Base-by-base conservation (phyloP, 495 filamentous ascomycete genomes). In the Chaetomium fimeti region DNA sequence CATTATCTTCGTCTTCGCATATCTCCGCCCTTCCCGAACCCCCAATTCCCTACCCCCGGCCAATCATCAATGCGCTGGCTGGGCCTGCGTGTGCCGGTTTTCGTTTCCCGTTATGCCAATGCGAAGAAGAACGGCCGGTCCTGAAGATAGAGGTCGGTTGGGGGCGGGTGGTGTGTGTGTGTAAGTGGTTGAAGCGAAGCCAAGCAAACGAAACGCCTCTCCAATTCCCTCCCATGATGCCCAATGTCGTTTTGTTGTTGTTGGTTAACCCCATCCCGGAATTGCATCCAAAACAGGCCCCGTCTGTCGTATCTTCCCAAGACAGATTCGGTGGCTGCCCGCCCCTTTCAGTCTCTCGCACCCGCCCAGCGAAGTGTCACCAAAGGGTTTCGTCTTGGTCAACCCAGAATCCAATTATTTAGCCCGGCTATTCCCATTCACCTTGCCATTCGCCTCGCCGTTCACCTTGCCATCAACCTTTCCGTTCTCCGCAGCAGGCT, bases 291-390 rank as follows among this genome's bases (percentile, higher is more conserved):
- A 49, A 49, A 49, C 45, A 20, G 20, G 45, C 45, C 45, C 9
- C 24, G 45, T 49, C 38, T 43, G 38, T 40, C 32, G 16, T 58
- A 8, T 45, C 55, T 58, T 58, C 55, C 55, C 55, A 43, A 58
- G 36, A 58, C 53, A 56, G 53, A 56, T 15, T 18, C n/a, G 8
- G n/a, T 25, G 12, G 12, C 16, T 55, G 27, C 52, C 27, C 5
- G 15, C 7, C 28, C 27, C 24, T 45, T 27, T 29, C 22, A 8
- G 29, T 43, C 2, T n/a, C 1, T 18, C 24, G 27, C 38, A 58
- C 38, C 38, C 55, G 55, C 55, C 24, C 38, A 58, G 55, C 55
- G 36, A 58, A 45, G 36, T 57, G 54, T 20, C 32, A 40, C 32
- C 36, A 11, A 57, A 38, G 24, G 32, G 32, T 28, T 1, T 29